Evolutionary conservation across 257 asterid genomes (phyloP).

Genomic region (Penstemon barbatus): DNA sequence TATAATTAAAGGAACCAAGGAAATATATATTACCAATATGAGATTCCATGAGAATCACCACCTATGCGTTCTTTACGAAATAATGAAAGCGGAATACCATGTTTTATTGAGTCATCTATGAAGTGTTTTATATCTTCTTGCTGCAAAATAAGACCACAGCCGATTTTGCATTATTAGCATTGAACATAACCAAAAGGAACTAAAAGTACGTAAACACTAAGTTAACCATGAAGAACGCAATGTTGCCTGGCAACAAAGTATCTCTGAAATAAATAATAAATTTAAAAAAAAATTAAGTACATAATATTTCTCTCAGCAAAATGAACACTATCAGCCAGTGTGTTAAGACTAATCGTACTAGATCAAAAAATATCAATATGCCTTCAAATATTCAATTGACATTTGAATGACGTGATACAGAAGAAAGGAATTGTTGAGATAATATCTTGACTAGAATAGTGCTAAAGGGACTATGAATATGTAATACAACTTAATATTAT

Average conservation of each 20-base stretch:
- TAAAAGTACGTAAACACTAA: not conserved
- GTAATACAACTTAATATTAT: not conserved
- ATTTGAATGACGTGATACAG: constrained; percentile 7
- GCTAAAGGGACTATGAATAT: not conserved
- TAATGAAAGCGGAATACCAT: constrained; percentile 63
- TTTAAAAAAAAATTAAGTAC: not conserved
- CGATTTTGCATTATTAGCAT: constrained; percentile 24
- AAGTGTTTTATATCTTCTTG: constrained; percentile 90
- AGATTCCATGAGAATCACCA: constrained; percentile 90
- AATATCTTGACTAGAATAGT: not conserved
- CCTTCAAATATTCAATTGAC: constrained; percentile 1
- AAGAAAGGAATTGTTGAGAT: not conserved
- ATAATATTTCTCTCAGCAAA: constrained; percentile 14
- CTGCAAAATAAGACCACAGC: constrained; percentile 56
- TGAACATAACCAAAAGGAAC: not conserved
- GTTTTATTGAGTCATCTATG: constrained; percentile 79
- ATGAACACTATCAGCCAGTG: constrained; percentile 9
- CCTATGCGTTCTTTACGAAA: constrained; percentile 92
- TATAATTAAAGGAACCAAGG: not conserved
- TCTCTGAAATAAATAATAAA: not conserved
- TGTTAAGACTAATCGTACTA: not conserved
- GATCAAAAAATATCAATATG: not conserved
- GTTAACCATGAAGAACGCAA: not conserved
- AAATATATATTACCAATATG: constrained; percentile 71
- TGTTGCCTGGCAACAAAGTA: not conserved